Evolutionary conservation across 192 early-diverging fungal genomes (phyloP), one percentile per base, ranked within the genome.

Genomic region (Mortierella hygrophila): DNA sequence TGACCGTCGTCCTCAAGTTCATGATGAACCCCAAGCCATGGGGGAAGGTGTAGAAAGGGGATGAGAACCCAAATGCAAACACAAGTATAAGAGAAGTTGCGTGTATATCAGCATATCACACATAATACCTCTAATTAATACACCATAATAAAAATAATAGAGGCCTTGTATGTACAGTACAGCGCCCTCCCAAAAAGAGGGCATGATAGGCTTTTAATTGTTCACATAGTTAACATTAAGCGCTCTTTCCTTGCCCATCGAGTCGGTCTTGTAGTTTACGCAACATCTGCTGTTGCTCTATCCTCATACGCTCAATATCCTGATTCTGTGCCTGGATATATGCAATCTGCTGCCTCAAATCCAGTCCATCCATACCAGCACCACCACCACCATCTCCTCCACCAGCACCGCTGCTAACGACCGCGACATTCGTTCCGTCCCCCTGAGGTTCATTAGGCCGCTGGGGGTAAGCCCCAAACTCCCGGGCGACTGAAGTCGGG

Each of bases 1-100:
- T 85, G 60, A 80, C 44, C 1, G 55, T 85, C 1, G 16, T 74
- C 10, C 74, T 85, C 15, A 85, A 85, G 57, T 77, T 85, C 18
- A 77, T 72, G 78, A 74, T 85, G 78, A 85, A 85, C 70, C 78
- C 74, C 4, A 72, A 68, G 72, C 49, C 80, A 8, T 76, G 76
- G 40, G 78, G 78, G 35, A 78, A 79, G 11, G 60, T 85, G 13
- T 85, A 80, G 65, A 76, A 23, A 71, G 1, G n/a, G 8, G 26
- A 0, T 1, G 13, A 65, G 26, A 65, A 15, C 11, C 10, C 26
- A 32, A 15, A 26, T 9, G 29, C 2, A 32, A 65, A 32, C 32
- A 65, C 10, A 29, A 15, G 29, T 0, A 23, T 26, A 9, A 15
- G 32, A 65, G 60, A 65, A 52, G 18, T 20, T 16, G 49, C 3